Base-by-base conservation (phyloP, 2,329 filamentous ascomycete genomes). In the Fusarium haematococcum region DNA sequence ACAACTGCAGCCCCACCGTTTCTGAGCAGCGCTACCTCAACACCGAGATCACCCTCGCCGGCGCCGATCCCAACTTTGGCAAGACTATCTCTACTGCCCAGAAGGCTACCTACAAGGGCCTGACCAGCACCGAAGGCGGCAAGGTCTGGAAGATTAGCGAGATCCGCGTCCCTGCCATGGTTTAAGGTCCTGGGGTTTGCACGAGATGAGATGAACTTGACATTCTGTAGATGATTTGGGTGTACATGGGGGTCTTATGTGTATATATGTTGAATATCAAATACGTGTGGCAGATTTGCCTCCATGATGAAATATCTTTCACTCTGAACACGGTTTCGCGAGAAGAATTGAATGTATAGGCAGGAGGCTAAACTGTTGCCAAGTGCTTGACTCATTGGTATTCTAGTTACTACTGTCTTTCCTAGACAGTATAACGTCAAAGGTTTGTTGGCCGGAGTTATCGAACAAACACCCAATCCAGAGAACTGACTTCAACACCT, bases 141-240 rank as follows among this genome's bases (percentile, higher is more conserved):
- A 69, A 62, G 57, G 68, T 75, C 20, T 75, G 73, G 73, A 75
- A 52, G n/a, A 75, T 75, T 23, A 56, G 30, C n/a, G 66, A 71
- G 70, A 75, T 75, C 27, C 37, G 32, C n/a, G 54, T 75, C 37
- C 73, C 73, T 14, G 54, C 63, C 16, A 75, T 75, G 72, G 65
- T 56, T 30, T 63, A 48, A 57, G 27, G 35, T 58, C 4, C 8
- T 41, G 14, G 33, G 11, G 10, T 30, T 18, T 11, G 33, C 45
- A 18, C 9, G 20, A 61, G 39, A 50, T 23, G 45, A 48, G 14
- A 33, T 52, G 43, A 45, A 35, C 14, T 52, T 50, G 14, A 52
- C 43, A 52, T 63, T 63, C 45, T 52, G 32, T 63, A 63, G 7
- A 52, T 52, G 23, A 63, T 23, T 18, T 54, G 6, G n/a, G 25